Evolutionary conservation across 2,329 filamentous ascomycete species (phyloP), one percentile per base, ranked within the genome.

Genomic region (Aspergillus sp.): DNA sequence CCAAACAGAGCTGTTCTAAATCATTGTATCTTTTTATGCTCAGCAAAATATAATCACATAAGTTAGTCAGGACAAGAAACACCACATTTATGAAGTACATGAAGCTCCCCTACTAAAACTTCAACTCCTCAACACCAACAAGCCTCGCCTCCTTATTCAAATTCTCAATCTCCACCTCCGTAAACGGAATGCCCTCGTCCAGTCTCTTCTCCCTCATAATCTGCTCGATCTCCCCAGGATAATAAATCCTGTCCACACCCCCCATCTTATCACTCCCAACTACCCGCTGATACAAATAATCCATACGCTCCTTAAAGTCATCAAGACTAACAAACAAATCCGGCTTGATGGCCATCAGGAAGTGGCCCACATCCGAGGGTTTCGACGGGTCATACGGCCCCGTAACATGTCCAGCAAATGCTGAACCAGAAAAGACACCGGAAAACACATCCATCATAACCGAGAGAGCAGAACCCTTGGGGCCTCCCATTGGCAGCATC

Each of bases 401-500:
- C 0, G 86, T 89, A 17, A 95, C 90, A 66, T 89, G 80, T 0
- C 90, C 90, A 0, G 89, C 91, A 73, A 91, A 95, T 0, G 89
- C 89, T 33, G 86, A 88, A 0, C 90, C 90, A 0, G 89, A 91
- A 0, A 95, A 64, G n/a, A 79, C 77, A 1, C 90, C 90, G 0
- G 89, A 92, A 69, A 95, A 93, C 2, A 96, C 88, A 68, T 95
- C 90, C 91, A 95, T 95, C 89, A 92, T 93, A 55, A 95, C 84
- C 0, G 89, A 79, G 41, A 95, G 72, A 0, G 83, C 91, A 2
- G 87, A 90, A 0, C 91, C 91, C 72, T 95, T 95, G 0, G 90
- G 89, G 0, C 91, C 90, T 2, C 90, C 90, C 88, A 95, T 92
- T 0, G 90, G 90, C 19, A 93, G 75, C 90, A 95, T 93, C 3